phyloP scores from a whole-genome alignment of 495 filamentous ascomycete species.

The Penicillium robsamsonii region DNA sequence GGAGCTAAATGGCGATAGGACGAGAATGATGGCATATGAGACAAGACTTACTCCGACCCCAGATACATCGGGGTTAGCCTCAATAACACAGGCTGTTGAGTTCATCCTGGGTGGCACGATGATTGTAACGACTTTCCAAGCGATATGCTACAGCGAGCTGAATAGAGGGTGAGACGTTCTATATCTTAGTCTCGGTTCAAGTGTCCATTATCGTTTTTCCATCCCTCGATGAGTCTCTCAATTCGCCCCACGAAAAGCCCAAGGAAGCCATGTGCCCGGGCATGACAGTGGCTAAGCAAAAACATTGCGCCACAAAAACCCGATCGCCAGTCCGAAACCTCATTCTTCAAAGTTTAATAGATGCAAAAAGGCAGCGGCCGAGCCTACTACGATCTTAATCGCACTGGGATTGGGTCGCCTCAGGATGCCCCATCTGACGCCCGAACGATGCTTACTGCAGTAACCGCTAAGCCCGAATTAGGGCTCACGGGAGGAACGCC shows the following conservation, averaged over 20 bases:
- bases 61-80: slow-evolving; percentile 19
- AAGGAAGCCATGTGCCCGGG: background rate
- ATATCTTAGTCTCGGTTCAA: slow-evolving; percentile 1
- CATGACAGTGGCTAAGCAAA: background rate
- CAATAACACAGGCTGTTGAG: slow-evolving; percentile 15
- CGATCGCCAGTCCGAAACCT: background rate
- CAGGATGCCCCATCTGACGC: slow-evolving; percentile 8
- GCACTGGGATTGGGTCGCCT: slow-evolving; percentile 14
- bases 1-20: background rate
- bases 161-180: background rate
- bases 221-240: background rate
- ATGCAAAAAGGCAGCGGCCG: background rate
- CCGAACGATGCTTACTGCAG: slow-evolving; percentile 13
- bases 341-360: background rate
- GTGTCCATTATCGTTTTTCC: background rate
- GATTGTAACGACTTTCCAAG: background rate
- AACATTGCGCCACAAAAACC: slow-evolving; percentile 7
- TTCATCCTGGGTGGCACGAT: slow-evolving; percentile 11
- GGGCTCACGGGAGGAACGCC: background rate
- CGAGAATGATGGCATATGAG: background rate
- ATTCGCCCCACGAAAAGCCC: background rate
- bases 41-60: slow-evolving; percentile 14
- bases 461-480: slow-evolving; percentile 2
- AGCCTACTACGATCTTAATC: background rate
- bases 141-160: background rate